phyloP scores from a whole-genome alignment of 306 rosid genomes.

The Trifolium dubium region DNA sequence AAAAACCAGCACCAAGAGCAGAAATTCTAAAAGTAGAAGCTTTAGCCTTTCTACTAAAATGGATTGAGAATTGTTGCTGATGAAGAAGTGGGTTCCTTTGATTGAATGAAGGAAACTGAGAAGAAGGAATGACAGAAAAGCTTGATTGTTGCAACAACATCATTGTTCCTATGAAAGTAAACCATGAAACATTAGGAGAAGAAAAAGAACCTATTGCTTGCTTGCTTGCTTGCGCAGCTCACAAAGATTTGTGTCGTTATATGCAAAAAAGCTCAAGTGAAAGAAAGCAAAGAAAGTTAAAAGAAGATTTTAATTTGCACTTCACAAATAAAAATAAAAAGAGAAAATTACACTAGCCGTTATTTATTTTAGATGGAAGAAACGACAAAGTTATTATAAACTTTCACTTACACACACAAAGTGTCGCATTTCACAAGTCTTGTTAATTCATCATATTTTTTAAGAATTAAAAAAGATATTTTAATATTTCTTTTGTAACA shows the following conservation, averaged over 20 bases:
- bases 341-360: too few relatives aligned
- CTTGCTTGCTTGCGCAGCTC: background rate
- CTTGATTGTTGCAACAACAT: slow-evolving; percentile 44
- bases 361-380: too few relatives aligned
- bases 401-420: too few relatives aligned
- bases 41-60: slow-evolving; percentile 40
- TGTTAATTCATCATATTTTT: too few relatives aligned
- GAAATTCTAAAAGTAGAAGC: slow-evolving; percentile 44
- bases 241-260: background rate
- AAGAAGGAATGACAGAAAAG: slow-evolving; percentile 45
- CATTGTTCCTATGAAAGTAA: slow-evolving; percentile 43
- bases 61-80: slow-evolving; percentile 13
- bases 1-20: slow-evolving; percentile 49
- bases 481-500: too few relatives aligned
- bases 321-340: too few relatives aligned
- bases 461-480: too few relatives aligned
- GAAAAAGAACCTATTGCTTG: background rate
- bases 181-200: background rate
- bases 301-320: too few relatives aligned
- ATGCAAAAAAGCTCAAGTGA: background rate
- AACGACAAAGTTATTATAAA: too few relatives aligned
- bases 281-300: too few relatives aligned
- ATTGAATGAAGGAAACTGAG: slow-evolving; percentile 27
- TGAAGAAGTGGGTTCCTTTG: slow-evolving; percentile 31
- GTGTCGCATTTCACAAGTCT: too few relatives aligned